Evolutionary conservation across 2,329 filamentous ascomycete genomes (phyloP).

Genomic region (Fonsecaea pugnacius): DNA sequence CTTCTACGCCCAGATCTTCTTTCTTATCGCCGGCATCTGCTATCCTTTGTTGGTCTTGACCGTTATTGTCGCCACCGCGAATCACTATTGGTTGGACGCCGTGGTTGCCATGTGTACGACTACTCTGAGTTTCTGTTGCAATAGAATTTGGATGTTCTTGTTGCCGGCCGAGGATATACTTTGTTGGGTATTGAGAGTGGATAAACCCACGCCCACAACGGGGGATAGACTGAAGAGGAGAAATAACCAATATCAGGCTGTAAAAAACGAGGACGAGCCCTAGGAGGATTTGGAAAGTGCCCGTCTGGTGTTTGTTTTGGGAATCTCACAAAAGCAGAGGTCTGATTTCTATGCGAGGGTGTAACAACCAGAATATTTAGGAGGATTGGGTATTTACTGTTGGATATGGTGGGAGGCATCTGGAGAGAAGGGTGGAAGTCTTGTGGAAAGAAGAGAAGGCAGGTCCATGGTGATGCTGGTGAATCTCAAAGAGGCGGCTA

Average conservation of each 20-base stretch:
- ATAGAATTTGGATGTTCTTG: slow-evolving; percentile 56
- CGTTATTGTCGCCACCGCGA: slow-evolving; percentile 62
- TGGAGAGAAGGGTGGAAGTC: not conserved
- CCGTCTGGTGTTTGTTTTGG: not conserved
- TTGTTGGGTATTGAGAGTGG: slow-evolving; percentile 53
- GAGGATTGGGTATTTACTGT: not conserved
- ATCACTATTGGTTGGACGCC: slow-evolving; percentile 63
- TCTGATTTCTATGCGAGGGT: not conserved
- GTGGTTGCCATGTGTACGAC: slow-evolving; percentile 56
- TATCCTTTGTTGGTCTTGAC: slow-evolving; percentile 57
- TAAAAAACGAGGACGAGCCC: slow-evolving; percentile 30
- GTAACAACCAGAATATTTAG: not conserved
- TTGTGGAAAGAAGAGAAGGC: not conserved
- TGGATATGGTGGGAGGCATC: not conserved
- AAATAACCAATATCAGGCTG: slow-evolving; percentile 33
- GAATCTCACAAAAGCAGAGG: slow-evolving; percentile 3
- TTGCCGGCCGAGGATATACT: slow-evolving; percentile 58
- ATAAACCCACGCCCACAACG: slow-evolving; percentile 59
- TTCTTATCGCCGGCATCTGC: slow-evolving; percentile 53
- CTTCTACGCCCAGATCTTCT: slow-evolving; percentile 37
- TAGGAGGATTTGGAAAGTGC: slow-evolving; percentile 7
- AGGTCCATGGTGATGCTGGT: not conserved
- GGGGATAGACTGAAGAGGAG: slow-evolving; percentile 49
- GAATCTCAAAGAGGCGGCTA: not conserved
- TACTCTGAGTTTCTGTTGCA: slow-evolving; percentile 53